Base-by-base conservation (phyloP, 805 yeast species). In the Alloascoidea hylecoeti region DNA sequence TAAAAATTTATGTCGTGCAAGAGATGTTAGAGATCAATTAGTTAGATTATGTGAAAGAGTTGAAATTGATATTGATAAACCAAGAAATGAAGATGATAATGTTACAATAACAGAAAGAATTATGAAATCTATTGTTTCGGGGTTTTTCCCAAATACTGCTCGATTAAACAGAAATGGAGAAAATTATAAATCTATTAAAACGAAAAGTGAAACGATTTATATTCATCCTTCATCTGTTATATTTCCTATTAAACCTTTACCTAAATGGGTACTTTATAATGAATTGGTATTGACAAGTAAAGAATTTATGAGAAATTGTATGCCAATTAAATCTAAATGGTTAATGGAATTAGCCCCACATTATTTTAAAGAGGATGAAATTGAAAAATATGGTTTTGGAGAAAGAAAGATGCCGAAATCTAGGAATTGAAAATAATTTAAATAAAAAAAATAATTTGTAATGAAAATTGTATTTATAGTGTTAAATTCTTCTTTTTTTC, bases 291-390 rank as follows among this genome's bases (percentile, higher is more conserved):
- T 85, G 45, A 89, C 98, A 0, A 71, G 81, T 13, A 76, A 77
- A 50, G 97, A 89, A 63, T 92, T 82, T 51, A 85, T 89, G 95
- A 81, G 92, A 40, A 85, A 85, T 47, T 77, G 80, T 18, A 80
- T 88, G 14, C 69, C 70, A n/a, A 73, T 92, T 27, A 86, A 85
- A 38, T 82, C 95, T 0, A 66, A 65, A 44, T 83, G 95, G 95
- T 60, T 89, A 58, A 73, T 35, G 71, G 78, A 55, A 56, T 56
- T 53, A 38, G 64, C 58, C 4, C 63, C 61, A 38, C 65, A 57
- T 44, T 65, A 55, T 40, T 60, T 56, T 45, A 50, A 52, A 39
- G 41, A 38, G 19, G 52, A 51, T 40, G 56, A 57, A 16, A 42
- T 56, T 18, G 58, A 55, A 33, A n/a, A n/a, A n/a, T n/a, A n/a